These are phyloP conservation scores for Cordyceps cicadae DNA, from an alignment of 2,329 filamentous ascomycete genomes.

Conservation along the genomic window DNA sequence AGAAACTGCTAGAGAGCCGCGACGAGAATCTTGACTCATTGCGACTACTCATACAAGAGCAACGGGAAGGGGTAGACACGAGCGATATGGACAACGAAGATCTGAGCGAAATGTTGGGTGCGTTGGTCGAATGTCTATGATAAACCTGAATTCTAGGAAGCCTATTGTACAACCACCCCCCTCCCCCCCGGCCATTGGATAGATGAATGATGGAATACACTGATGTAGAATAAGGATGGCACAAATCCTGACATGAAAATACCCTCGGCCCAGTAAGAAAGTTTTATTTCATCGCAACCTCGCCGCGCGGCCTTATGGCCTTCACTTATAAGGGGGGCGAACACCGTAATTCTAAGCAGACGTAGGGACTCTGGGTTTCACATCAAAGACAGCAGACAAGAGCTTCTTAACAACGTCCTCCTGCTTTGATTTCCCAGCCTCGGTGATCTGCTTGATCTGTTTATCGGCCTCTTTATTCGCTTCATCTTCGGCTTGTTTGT, in stretches of 20 bases:
- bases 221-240: slow-evolving; percentile 5
- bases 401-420: slow-evolving; percentile 74
- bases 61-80: slow-evolving; percentile 44
- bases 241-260: background rate
- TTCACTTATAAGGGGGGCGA: background rate
- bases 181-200: background rate
- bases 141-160: slow-evolving; percentile 3
- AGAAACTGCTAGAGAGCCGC: slow-evolving; percentile 54
- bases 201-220: background rate
- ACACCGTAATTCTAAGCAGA: slow-evolving; percentile 13
- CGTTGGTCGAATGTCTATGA: slow-evolving; percentile 42
- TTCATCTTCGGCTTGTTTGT: slow-evolving; percentile 66
- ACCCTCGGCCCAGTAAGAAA: background rate
- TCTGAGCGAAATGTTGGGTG: slow-evolving; percentile 45
- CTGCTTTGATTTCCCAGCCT: slow-evolving; percentile 72
- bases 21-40: slow-evolving; percentile 59
- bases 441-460: slow-evolving; percentile 70
- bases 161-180: slow-evolving; percentile 2
- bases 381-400: slow-evolving; percentile 74
- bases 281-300: background rate
- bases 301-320: background rate
- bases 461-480: slow-evolving; percentile 76
- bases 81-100: slow-evolving; percentile 52
- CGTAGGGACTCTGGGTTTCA: slow-evolving; percentile 56
- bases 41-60: slow-evolving; percentile 57